These are phyloP conservation scores for Mimosa bimucronata DNA, from an alignment of 306 rosid species.

Conservation along the genomic window DNA sequence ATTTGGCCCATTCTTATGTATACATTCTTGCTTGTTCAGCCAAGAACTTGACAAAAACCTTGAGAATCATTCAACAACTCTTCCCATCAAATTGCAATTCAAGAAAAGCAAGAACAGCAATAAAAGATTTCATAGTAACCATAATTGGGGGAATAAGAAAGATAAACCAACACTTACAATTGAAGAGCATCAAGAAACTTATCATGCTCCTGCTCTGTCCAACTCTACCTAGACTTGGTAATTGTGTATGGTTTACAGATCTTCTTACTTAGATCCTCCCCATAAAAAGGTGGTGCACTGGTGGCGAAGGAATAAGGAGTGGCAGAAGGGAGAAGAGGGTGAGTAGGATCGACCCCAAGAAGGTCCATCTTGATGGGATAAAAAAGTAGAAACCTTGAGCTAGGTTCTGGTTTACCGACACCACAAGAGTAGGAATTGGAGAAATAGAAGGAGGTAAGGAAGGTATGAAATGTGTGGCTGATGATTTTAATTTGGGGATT, in stretches of 20 bases:
- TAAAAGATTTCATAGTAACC: not conserved
- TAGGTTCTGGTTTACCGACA: conserved; percentile 70
- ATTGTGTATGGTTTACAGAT: conserved; percentile 88
- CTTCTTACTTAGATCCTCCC: conserved; percentile 72
- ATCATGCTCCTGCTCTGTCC: conserved; percentile 97
- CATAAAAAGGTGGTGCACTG: conserved; percentile 27
- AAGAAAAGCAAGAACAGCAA: too few relatives aligned
- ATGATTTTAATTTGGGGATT: not conserved
- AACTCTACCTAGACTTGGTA: conserved; percentile 93
- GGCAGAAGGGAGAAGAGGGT: conserved; percentile 31
- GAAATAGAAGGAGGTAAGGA: not conserved
- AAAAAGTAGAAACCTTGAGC: conserved; percentile 63
- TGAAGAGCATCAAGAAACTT: conserved; percentile 98
- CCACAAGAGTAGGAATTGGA: conserved; percentile 43
- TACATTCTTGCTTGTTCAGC: too few relatives aligned
- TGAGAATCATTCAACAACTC: too few relatives aligned
- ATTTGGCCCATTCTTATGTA: too few relatives aligned
- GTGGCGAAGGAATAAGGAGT: conserved; percentile 1
- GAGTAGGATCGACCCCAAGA: conserved; percentile 52
- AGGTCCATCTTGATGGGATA: conserved; percentile 59
- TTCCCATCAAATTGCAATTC: too few relatives aligned
- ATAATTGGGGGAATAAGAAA: too few relatives aligned
- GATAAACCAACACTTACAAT: conserved; percentile 56
- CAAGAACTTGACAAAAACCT: too few relatives aligned
- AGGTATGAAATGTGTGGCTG: not conserved